Evolutionary conservation across 1,139 yeast species (phyloP).

Genomic region (Tardiomyces blankii): DNA sequence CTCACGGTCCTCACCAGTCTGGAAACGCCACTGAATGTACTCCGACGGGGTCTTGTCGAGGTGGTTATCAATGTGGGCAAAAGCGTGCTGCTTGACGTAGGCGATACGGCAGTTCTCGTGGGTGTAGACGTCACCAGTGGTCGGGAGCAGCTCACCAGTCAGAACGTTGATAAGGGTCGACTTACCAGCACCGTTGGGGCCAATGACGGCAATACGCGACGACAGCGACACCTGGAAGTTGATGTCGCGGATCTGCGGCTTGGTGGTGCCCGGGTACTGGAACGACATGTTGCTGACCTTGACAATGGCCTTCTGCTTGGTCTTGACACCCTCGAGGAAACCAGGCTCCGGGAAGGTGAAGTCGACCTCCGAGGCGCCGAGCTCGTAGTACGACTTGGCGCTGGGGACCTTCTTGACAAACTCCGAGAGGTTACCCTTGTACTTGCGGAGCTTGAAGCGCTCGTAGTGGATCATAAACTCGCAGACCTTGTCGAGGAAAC

Average conservation of each 20-base stretch:
- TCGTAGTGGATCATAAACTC: conserved; percentile 99
- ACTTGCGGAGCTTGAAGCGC: conserved; percentile 98
- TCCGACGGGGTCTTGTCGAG: conserved; percentile 99
- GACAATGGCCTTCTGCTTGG: conserved; percentile 91
- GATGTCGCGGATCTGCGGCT: conserved; percentile 81
- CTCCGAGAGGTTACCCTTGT: conserved; percentile 80
- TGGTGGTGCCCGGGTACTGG: conserved; percentile 78
- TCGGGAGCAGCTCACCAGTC: conserved; percentile 99
- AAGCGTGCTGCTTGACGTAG: conserved; percentile 99
- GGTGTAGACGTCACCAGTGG: conserved; percentile 95
- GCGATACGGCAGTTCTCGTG: conserved; percentile 99
- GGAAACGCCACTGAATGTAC: conserved; percentile 99
- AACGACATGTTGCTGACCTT: conserved; percentile 79
- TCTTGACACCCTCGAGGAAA: conserved; percentile 88
- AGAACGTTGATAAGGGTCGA: conserved; percentile 95
- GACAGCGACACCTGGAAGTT: conserved; percentile 98
- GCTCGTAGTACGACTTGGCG: conserved; percentile 93
- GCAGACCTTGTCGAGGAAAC: conserved; percentile 95
- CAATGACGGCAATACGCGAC: conserved; percentile 99
- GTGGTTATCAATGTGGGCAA: conserved; percentile 97
- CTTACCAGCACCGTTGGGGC: conserved; percentile 99
- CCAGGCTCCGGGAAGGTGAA: conserved; percentile 99
- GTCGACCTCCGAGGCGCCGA: conserved; percentile 83
- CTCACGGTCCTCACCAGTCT: conserved; percentile 99
- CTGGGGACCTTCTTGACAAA: conserved; percentile 90